phyloP scores from a whole-genome alignment of 1,139 yeast species.

The Taphrina deformans region DNA sequence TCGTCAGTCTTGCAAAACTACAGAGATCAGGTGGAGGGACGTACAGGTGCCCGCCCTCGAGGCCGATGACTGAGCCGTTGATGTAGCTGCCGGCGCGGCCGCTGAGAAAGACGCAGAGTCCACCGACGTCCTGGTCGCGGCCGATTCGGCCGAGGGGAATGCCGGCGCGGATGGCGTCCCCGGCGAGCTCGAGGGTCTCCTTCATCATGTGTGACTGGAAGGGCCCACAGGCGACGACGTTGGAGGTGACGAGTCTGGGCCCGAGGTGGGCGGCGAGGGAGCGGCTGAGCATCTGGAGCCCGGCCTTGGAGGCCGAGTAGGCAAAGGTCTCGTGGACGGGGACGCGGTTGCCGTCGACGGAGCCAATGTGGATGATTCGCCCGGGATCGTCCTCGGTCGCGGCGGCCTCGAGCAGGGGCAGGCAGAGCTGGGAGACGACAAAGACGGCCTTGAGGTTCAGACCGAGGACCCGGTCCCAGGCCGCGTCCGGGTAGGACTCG shows the following conservation, averaged over 20 bases:
- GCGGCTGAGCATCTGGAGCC: slow-evolving; percentile 69
- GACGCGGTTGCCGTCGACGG: slow-evolving; percentile 50
- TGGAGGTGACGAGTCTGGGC: slow-evolving; percentile 65
- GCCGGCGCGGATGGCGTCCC: slow-evolving; percentile 52
- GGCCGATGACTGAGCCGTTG: slow-evolving; percentile 70
- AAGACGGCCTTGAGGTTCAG: slow-evolving; percentile 73
- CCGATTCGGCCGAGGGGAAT: slow-evolving; percentile 68
- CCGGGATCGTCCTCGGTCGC: slow-evolving; percentile 64
- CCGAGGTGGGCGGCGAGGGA: slow-evolving; percentile 70
- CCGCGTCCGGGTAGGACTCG: slow-evolving; percentile 61
- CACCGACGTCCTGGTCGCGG: slow-evolving; percentile 59
- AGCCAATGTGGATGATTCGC: slow-evolving; percentile 67
- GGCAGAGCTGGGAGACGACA: slow-evolving; percentile 62
- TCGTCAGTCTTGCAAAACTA: background rate
- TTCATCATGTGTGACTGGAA: slow-evolving; percentile 76
- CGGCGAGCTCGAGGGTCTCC: slow-evolving; percentile 58
- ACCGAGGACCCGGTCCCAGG: slow-evolving; percentile 58
- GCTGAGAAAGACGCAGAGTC: slow-evolving; percentile 60
- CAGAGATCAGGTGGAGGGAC: background rate
- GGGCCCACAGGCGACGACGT: slow-evolving; percentile 74
- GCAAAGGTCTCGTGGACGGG: slow-evolving; percentile 49
- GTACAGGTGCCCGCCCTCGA: slow-evolving; percentile 61
- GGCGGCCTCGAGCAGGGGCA: slow-evolving; percentile 58
- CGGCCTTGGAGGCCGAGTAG: slow-evolving; percentile 75
- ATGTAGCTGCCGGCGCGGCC: slow-evolving; percentile 62